phyloP scores from a whole-genome alignment of 2,329 filamentous ascomycete genomes.

The Pseudogymnoascus pannorum region DNA sequence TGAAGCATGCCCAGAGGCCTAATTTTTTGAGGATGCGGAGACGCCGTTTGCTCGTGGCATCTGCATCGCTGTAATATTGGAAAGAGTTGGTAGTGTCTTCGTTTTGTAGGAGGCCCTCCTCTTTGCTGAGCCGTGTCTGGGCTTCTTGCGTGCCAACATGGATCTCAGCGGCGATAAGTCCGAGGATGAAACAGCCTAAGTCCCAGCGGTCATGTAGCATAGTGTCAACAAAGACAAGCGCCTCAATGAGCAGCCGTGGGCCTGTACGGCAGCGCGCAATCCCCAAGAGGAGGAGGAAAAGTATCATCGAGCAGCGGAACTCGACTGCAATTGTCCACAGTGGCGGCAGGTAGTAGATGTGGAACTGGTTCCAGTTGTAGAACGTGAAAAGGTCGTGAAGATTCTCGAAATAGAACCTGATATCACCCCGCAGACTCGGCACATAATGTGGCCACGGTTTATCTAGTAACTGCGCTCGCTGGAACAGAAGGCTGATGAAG shows the following conservation, averaged over 20 bases:
- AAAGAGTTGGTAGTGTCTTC: background rate
- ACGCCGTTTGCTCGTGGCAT: background rate
- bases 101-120: background rate
- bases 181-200: background rate
- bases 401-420: background rate
- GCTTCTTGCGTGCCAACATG: conserved; percentile 3
- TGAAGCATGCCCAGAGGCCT: background rate
- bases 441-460: conserved; percentile 2
- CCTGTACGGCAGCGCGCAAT: conserved; percentile 19
- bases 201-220: conserved; percentile 4
- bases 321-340: conserved; percentile 32
- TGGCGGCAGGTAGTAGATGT: conserved; percentile 28
- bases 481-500: conserved; percentile 24
- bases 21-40: background rate
- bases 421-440: background rate
- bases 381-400: background rate
- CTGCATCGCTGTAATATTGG: background rate
- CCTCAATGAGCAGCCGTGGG: background rate
- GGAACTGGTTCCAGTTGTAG: conserved; percentile 3
- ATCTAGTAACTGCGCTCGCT: background rate
- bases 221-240: background rate
- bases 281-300: conserved; percentile 28
- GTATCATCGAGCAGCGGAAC: conserved; percentile 30
- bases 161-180: background rate
- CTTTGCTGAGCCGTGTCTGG: background rate